Evolutionary conservation across 176 grass and related monocot species (phyloP).

Genomic region (Chrysopogon serrulatus): DNA sequence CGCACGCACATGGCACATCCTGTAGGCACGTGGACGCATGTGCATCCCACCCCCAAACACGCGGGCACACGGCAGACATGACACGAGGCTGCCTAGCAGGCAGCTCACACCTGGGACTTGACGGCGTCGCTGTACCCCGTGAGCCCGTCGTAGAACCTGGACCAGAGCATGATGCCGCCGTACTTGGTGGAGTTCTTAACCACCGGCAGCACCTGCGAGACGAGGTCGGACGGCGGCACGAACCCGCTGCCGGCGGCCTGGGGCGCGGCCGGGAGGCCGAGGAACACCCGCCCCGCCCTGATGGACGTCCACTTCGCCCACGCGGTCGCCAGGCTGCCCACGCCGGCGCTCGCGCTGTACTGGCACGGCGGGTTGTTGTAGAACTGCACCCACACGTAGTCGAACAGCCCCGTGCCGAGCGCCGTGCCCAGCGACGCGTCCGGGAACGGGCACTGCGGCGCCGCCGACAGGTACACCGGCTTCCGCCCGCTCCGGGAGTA

Average conservation of each 20-base stretch:
- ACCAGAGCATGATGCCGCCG: constrained; percentile 82
- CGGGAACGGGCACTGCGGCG: constrained; percentile 77
- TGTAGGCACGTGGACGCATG: background rate
- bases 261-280: constrained; percentile 57
- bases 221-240: constrained; percentile 34
- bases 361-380: constrained; percentile 76
- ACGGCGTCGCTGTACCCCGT: constrained; percentile 49
- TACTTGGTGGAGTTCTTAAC: constrained; percentile 56
- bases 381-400: constrained; percentile 96
- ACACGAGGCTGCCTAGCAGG: background rate
- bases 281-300: constrained; percentile 39
- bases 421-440: constrained; percentile 58
- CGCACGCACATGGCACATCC: background rate
- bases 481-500: background rate
- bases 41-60: background rate
- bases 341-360: constrained; percentile 32
- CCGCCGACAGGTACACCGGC: constrained; percentile 43
- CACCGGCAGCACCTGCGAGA: constrained; percentile 38
- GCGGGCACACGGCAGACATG: background rate
- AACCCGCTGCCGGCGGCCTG: constrained; percentile 65
- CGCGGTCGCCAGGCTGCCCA: constrained; percentile 21
- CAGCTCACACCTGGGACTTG: constrained; percentile 38
- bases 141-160: constrained; percentile 58
- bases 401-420: constrained; percentile 47
- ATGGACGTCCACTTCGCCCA: constrained; percentile 54